phyloP scores from a whole-genome alignment of 2,329 filamentous ascomycete species.

The Fonsecaea nubica region DNA sequence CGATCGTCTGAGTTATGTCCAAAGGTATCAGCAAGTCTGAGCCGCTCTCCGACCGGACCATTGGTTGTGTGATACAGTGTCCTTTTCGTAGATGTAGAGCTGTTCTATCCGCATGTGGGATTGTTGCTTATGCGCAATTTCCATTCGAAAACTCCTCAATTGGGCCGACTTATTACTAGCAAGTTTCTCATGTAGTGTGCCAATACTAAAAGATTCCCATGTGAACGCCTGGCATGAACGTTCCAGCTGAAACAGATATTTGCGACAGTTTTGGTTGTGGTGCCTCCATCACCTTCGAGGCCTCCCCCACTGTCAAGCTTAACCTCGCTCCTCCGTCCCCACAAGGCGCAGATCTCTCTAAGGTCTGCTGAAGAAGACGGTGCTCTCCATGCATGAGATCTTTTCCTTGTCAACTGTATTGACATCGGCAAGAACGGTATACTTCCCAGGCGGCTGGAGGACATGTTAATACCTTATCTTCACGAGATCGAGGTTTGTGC shows the following conservation, averaged over 20 bases:
- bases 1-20: background rate
- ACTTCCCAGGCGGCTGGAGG: slow-evolving; percentile 70
- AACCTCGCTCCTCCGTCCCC: background rate
- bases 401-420: slow-evolving; percentile 73
- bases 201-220: background rate
- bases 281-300: background rate
- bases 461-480: slow-evolving; percentile 23
- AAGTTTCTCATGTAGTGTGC: background rate
- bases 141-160: background rate
- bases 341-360: slow-evolving; percentile 6
- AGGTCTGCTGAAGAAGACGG: slow-evolving; percentile 30
- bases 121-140: background rate
- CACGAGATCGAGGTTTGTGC: slow-evolving; percentile 1
- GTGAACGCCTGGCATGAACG: slow-evolving; percentile 19
- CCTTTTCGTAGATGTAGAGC: background rate
- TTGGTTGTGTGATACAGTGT: background rate
- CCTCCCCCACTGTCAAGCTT: background rate
- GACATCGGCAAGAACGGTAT: slow-evolving; percentile 87
- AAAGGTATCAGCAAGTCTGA: background rate
- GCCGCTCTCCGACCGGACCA: background rate
- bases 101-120: background rate
- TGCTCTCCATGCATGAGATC: slow-evolving; percentile 85
- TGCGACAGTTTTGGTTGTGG: slow-evolving; percentile 7
- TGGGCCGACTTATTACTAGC: slow-evolving; percentile 1
- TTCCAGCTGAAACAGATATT: slow-evolving; percentile 10